Conservation (phyloP, 768 basidiomycete species). For the Roridomyces roridus region DNA sequence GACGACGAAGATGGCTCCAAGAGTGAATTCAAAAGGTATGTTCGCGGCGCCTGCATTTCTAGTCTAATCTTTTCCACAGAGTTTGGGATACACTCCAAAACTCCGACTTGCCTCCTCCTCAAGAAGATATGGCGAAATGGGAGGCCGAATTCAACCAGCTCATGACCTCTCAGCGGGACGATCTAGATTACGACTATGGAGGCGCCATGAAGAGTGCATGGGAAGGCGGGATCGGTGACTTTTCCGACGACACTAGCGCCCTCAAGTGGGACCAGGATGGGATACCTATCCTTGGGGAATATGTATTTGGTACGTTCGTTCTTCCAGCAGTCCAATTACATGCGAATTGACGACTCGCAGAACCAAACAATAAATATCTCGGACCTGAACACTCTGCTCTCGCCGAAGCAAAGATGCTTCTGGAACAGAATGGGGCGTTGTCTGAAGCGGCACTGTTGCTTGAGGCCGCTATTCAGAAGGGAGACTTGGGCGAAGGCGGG, state of each 20-base stretch:
- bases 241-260: slow-evolving; percentile 40
- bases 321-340: too few relatives aligned
- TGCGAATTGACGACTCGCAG: slow-evolving; percentile 40
- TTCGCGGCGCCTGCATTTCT: not conserved
- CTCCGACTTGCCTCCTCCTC: slow-evolving; percentile 60
- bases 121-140: slow-evolving; percentile 78
- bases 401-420: slow-evolving; percentile 75
- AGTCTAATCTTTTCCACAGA: slow-evolving; percentile 39
- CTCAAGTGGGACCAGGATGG: slow-evolving; percentile 74
- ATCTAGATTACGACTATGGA: slow-evolving; percentile 68
- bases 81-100: slow-evolving; percentile 68
- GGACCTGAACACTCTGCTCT: slow-evolving; percentile 56
- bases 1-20: slow-evolving; percentile 32
- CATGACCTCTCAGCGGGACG: slow-evolving; percentile 72
- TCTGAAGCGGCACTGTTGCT: slow-evolving; percentile 87
- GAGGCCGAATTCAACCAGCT: slow-evolving; percentile 84
- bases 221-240: slow-evolving; percentile 60
- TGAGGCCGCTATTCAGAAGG: slow-evolving; percentile 89
- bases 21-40: slow-evolving; percentile 62
- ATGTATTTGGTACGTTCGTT: slow-evolving; percentile 72
- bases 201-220: slow-evolving; percentile 67
- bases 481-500: slow-evolving; percentile 79
- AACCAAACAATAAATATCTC: slow-evolving; percentile 74
- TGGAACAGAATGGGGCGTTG: slow-evolving; percentile 84
- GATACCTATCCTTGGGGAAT: slow-evolving; percentile 72